Conservation (phyloP, 345 rosid genomes). For the Moricandia arvensis region DNA sequence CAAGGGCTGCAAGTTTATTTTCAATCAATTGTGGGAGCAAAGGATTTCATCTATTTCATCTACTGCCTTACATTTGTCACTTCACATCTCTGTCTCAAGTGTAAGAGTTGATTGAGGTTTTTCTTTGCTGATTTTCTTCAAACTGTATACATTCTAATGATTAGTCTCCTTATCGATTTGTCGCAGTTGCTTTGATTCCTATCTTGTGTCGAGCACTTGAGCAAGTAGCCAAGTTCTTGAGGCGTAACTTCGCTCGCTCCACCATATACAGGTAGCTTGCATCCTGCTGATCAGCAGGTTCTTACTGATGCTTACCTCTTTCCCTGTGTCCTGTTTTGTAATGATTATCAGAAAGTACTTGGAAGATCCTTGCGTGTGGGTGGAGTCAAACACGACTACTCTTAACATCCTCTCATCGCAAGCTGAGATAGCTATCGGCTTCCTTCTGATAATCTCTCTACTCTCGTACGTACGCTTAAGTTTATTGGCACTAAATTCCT, state of each 20-base stretch:
- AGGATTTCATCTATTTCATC: conserved; percentile 89
- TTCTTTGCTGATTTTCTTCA: neutral
- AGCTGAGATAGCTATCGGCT: conserved; percentile 89
- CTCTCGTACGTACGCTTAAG: conserved; percentile 69
- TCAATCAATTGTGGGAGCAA: conserved; percentile 75
- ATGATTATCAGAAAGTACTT: conserved; percentile 66
- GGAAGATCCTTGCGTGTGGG: conserved; percentile 97
- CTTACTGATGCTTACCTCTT: conserved; percentile 7
- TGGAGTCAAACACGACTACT: conserved; percentile 83
- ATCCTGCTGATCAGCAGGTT: no score
- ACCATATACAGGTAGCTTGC: conserved; percentile 91
- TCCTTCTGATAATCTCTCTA: conserved; percentile 71
- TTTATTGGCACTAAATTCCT: neutral
- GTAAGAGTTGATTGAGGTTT: conserved; percentile 48
- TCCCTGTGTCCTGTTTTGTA: conserved; percentile 18
- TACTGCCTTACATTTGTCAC: conserved; percentile 86
- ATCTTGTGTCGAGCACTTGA: conserved; percentile 79
- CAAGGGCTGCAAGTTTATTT: conserved; percentile 84
- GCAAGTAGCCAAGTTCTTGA: conserved; percentile 80
- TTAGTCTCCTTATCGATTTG: conserved; percentile 5
- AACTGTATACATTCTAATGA: conserved; percentile 18
- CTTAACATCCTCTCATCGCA: conserved; percentile 85
- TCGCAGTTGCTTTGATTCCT: conserved; percentile 90
- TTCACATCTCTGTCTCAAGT: conserved; percentile 81
- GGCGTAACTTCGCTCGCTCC: conserved; percentile 78